These are phyloP conservation scores for Aureoboletus auriporus DNA, from an alignment of 768 basidiomycete species.

Conservation along the genomic window DNA sequence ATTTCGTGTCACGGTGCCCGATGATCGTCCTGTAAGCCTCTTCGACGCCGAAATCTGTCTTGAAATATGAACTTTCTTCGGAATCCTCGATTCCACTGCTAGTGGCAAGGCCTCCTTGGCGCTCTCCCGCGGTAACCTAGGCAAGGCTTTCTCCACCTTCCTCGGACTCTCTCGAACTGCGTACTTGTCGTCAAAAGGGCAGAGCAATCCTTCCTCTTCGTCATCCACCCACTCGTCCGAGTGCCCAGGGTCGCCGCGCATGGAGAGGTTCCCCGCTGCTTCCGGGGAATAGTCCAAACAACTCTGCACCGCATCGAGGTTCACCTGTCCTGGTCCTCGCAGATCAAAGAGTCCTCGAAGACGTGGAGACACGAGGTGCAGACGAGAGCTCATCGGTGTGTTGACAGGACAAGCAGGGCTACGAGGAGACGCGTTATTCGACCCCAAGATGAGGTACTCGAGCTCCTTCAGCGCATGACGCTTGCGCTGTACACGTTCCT, in stretches of 20 bases:
- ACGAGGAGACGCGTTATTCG: slow-evolving; percentile 9
- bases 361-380: slow-evolving; percentile 21
- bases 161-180: slow-evolving; percentile 5
- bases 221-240: slow-evolving; percentile 24
- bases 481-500: slow-evolving; percentile 22
- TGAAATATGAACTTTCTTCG: slow-evolving; percentile 13
- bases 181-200: slow-evolving; percentile 24
- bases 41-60: slow-evolving; percentile 16
- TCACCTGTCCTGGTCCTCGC: slow-evolving; percentile 22
- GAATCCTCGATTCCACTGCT: slow-evolving; percentile 18
- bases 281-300: slow-evolving; percentile 23
- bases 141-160: slow-evolving; percentile 13
- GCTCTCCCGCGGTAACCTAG: slow-evolving; percentile 8
- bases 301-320: slow-evolving; percentile 21
- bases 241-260: slow-evolving; percentile 6
- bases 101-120: neutral
- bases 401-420: slow-evolving; percentile 19
- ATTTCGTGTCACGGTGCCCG: slow-evolving; percentile 2
- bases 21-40: neutral
- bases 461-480: slow-evolving; percentile 20
- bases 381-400: slow-evolving; percentile 16
- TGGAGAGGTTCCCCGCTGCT: slow-evolving; percentile 1
- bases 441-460: slow-evolving; percentile 17
- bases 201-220: slow-evolving; percentile 20
- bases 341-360: slow-evolving; percentile 30